Evolutionary conservation across 495 filamentous ascomycete genomes (phyloP).

Genomic region (Podospora australis): DNA sequence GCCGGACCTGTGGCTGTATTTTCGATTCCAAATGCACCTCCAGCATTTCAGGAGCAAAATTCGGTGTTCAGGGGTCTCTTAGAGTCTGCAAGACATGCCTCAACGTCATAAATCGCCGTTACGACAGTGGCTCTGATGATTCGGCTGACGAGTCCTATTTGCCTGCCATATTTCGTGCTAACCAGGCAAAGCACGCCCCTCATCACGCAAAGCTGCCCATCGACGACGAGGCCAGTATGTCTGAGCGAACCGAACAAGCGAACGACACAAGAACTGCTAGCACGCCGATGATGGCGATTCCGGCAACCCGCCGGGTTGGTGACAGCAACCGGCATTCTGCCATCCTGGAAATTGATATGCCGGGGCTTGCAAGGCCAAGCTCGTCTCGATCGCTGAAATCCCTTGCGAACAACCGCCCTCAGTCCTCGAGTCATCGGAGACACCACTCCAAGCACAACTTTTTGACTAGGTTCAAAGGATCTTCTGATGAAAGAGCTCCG

Average conservation of each 20-base stretch:
- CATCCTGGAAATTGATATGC: slow-evolving; percentile 78
- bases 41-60: slow-evolving; percentile 73
- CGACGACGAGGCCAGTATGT: slow-evolving; percentile 35
- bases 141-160: slow-evolving; percentile 64
- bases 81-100: slow-evolving; percentile 95
- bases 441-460: slow-evolving; percentile 83
- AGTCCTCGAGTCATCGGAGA: slow-evolving; percentile 72
- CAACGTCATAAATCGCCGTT: slow-evolving; percentile 79
- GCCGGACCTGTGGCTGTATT: slow-evolving; percentile 89
- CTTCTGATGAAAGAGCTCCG: slow-evolving; percentile 66
- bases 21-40: slow-evolving; percentile 96
- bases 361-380: slow-evolving; percentile 64
- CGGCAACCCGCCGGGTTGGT: slow-evolving; percentile 74
- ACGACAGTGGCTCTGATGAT: slow-evolving; percentile 79
- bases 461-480: slow-evolving; percentile 51
- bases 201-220: slow-evolving; percentile 18
- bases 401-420: slow-evolving; percentile 56
- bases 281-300: slow-evolving; percentile 76
- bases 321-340: slow-evolving; percentile 79
- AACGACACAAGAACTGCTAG: slow-evolving; percentile 39
- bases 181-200: slow-evolving; percentile 32
- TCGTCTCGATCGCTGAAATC: slow-evolving; percentile 92
- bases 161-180: slow-evolving; percentile 47
- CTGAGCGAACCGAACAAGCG: slow-evolving; percentile 36
- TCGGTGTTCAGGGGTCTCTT: slow-evolving; percentile 80